These are phyloP conservation scores for Monosiga brevicollis DNA, from an alignment of 78 protist genomes.

Conservation along the genomic window DNA sequence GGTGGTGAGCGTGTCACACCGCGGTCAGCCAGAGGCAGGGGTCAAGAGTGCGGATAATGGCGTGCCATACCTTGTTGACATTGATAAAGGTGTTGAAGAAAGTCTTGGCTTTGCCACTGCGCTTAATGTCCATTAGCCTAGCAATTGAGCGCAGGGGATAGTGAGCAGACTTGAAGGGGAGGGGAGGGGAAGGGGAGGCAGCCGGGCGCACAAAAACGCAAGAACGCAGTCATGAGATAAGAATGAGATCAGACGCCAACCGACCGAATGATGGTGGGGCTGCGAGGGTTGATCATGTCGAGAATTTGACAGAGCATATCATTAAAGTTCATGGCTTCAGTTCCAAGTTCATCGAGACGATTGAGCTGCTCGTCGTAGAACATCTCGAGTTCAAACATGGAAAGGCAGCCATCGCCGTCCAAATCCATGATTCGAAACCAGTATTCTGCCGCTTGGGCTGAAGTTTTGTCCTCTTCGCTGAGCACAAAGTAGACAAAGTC, in stretches of 20 bases:
- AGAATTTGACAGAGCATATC: constrained; percentile 63
- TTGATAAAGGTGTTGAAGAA: constrained; percentile 74
- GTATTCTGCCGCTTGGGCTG: constrained; percentile 48
- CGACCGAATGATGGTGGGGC: not conserved
- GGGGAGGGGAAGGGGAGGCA: not conserved
- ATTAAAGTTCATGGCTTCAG: constrained; percentile 47
- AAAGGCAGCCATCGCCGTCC: constrained; percentile 70
- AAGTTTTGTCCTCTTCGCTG: constrained; percentile 66
- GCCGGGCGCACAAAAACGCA: not conserved
- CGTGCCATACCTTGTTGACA: constrained; percentile 45
- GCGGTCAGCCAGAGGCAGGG: not conserved
- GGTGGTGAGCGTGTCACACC: not conserved
- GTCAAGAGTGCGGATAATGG: not conserved
- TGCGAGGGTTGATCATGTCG: constrained; percentile 28
- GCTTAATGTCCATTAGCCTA: constrained; percentile 12
- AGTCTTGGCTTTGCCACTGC: constrained; percentile 26
- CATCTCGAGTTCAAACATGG: constrained; percentile 70
- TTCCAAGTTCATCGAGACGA: constrained; percentile 44
- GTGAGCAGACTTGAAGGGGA: not conserved
- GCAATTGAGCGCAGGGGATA: not conserved
- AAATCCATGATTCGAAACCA: constrained; percentile 74
- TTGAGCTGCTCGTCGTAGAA: constrained; percentile 68
- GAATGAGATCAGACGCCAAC: not conserved
- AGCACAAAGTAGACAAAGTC: constrained; percentile 67
- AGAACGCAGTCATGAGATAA: not conserved